Evolutionary conservation across 768 basidiomycete genomes (phyloP), one percentile per base, ranked within the genome.

Genomic region (Strobilomyces echinocephalus): DNA sequence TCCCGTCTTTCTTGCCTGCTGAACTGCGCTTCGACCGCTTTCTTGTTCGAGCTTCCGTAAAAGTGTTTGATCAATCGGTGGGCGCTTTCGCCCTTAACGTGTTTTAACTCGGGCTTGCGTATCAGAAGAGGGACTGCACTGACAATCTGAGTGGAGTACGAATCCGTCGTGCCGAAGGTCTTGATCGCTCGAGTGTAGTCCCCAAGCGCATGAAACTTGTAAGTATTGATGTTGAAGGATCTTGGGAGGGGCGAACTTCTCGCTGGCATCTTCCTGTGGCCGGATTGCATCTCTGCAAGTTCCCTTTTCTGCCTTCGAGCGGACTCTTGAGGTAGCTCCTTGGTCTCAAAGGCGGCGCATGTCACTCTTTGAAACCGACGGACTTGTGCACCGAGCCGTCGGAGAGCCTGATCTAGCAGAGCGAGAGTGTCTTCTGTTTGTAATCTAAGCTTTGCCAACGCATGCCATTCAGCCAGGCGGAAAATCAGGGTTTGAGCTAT

Each of bases 121-220:
- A 40, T 21, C 14, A 8, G 36, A 38, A 38, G 16, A 16, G n/a
- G 12, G 7, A 38, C 4, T 21, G 20, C 18, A 40, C 39, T 10
- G 20, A 40, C 39, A 8, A 40, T 18, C 16, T 38, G 36, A 38
- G 36, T 38, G n/a, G 36, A 16, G 36, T 38, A 38, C 4, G 36
- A 38, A 15, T 38, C 39, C 10, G 39, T 39, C 2, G n/a, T 39
- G 8, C 39, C 36, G 8, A 39, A 39, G 39, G 8, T 16, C 21
- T 9, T 2, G 41, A 66, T 64, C 2, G 48, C 28, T 5, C 26
- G 39, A 21, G 66, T 1, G 57, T 62, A 67, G 49, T 71, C 65
- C 0, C 64, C 63, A 1, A 68, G 41, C 0, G 60, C 59, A 39
- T 71, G 70, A 20, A 62, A 58, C 48, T 69, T 70, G 49, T 69